Percentiles rank a stretch among this genome's conserved stretches.
Conservation (phyloP, 495 filamentous ascomycete genomes). For the Recurvomyces mirabilis region DNA sequence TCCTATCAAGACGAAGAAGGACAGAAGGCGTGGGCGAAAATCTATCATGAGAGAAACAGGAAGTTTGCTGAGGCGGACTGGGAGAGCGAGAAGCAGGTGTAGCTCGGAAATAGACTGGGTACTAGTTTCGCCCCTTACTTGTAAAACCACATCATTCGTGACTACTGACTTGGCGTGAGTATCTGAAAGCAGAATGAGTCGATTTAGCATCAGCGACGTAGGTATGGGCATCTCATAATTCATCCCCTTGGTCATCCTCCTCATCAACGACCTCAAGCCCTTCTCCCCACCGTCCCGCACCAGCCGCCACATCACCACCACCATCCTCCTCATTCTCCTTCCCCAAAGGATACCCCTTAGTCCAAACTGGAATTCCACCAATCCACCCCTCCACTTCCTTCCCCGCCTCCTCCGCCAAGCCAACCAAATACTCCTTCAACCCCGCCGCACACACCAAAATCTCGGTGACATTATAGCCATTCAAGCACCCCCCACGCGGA, state of each 20-base stretch:
- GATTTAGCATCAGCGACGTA: too few species aligned
- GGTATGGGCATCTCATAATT: too few species aligned
- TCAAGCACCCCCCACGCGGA: conserved; percentile 8
- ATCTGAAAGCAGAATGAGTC: too few species aligned
- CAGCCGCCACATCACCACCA: background rate
- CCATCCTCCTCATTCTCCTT: conserved; percentile 10
- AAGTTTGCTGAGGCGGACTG: conserved; percentile 18
- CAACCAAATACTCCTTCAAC: conserved; percentile 13
- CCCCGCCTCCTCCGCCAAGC: background rate
- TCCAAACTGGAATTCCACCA: conserved; percentile 24
- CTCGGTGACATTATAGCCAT: conserved; percentile 25
- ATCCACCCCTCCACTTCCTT: conserved; percentile 25
- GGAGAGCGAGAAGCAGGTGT: background rate
- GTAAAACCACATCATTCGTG: too few species aligned
- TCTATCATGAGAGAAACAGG: conserved; percentile 18
- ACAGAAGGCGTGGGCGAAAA: conserved; percentile 9
- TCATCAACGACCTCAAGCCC: too few species aligned
- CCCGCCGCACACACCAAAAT: conserved; percentile 23
- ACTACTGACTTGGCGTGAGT: too few species aligned
- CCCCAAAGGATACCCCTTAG: conserved; percentile 8
- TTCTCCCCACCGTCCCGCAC: too few species aligned
- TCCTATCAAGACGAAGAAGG: conserved; percentile 6
- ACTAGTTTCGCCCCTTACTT: too few species aligned
- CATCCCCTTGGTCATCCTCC: too few species aligned
- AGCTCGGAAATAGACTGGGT: too few species aligned